A percentile compares a stretch with the other conserved stretches of the same genome.
Evolutionary conservation across 257 asterid species (phyloP).

Genomic region (Jaltomata sinuosa): DNA sequence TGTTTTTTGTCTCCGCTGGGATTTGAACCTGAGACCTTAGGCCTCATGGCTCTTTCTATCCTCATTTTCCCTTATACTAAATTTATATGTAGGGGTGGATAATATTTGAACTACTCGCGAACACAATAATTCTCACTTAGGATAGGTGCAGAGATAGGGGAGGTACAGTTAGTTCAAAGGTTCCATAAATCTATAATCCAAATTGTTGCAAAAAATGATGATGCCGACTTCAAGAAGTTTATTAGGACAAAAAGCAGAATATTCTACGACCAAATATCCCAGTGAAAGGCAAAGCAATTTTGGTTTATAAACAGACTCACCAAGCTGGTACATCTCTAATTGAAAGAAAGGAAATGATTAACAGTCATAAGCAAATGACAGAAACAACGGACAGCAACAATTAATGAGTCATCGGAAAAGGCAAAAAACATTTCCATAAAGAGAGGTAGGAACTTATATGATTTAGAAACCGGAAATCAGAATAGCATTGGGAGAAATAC

Average conservation of each 20-base stretch:
- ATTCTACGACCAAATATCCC: neutral
- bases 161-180: neutral
- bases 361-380: neutral
- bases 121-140: neutral
- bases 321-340: neutral
- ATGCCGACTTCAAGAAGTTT: neutral
- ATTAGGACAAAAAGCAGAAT: neutral
- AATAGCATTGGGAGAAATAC: neutral
- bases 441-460: neutral
- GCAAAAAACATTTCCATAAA: neutral
- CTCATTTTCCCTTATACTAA: neutral
- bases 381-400: neutral
- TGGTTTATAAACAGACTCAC: neutral
- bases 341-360: neutral
- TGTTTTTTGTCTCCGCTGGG: no score
- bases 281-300: neutral
- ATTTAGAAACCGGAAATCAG: neutral
- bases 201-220: neutral
- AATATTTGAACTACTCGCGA: neutral
- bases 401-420: neutral
- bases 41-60: neutral
- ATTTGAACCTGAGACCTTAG: no score
- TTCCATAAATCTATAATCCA: neutral
- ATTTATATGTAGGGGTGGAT: neutral
- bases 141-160: neutral